These are phyloP conservation scores for Plectosphaerella cucumerina DNA, from an alignment of 2,329 filamentous ascomycete genomes.

Conservation along the genomic window DNA sequence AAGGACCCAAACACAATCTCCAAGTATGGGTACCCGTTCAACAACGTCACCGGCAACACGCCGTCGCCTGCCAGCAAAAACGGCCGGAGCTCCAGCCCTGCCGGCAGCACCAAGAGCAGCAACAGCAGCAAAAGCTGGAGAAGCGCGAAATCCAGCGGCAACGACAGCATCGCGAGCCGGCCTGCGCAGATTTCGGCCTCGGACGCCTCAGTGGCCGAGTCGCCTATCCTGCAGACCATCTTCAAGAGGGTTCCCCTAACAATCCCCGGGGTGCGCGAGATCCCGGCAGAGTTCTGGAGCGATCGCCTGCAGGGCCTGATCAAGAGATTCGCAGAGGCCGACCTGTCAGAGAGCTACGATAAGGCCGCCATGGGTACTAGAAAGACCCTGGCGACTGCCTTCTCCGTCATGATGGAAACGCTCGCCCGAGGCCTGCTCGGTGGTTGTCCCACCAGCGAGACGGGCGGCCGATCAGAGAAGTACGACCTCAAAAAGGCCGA, in stretches of 20 bases:
- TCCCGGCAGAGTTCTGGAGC: conserved; percentile 63
- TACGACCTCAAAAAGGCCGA: conserved; percentile 58
- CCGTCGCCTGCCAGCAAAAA: neutral
- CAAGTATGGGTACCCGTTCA: conserved; percentile 67
- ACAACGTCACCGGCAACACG: neutral
- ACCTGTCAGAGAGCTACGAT: conserved; percentile 78
- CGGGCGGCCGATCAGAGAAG: conserved; percentile 17
- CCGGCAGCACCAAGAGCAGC: conserved; percentile 1
- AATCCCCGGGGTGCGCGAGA: conserved; percentile 61
- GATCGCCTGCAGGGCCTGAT: conserved; percentile 57
- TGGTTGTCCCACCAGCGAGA: conserved; percentile 40
- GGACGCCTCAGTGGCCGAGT: conserved; percentile 36
- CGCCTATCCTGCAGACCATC: conserved; percentile 66
- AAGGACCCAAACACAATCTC: conserved; percentile 60
- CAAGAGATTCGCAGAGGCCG: conserved; percentile 58
- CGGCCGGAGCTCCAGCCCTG: neutral
- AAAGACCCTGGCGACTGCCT: conserved; percentile 70
- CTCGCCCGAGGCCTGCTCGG: conserved; percentile 62
- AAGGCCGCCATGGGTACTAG: conserved; percentile 70
- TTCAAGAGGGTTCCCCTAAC: conserved; percentile 60
- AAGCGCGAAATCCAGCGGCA: conserved; percentile 13
- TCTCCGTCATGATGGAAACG: conserved; percentile 66
- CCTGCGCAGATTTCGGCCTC: neutral
- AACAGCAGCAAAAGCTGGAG: conserved; percentile 5
- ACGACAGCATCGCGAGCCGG: conserved; percentile 16